Percentiles rank a stretch among this genome's conserved stretches.
Conservation (phyloP, 495 filamentous ascomycete genomes). For the Penicillium angulare region DNA sequence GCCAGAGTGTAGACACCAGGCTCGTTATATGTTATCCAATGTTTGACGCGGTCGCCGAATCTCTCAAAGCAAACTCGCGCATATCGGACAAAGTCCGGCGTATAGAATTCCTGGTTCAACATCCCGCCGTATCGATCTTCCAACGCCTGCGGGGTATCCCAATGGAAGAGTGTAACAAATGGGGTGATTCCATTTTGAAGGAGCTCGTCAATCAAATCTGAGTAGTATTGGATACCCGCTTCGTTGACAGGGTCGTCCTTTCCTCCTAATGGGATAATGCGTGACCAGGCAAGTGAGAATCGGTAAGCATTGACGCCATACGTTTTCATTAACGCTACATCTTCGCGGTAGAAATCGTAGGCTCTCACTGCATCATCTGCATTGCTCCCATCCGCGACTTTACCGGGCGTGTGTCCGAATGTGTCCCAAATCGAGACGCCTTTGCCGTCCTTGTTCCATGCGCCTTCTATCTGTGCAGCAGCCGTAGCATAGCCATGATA, state of each 20-base stretch:
- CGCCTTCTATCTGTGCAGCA: constrained; percentile 66
- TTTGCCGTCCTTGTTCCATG: constrained; percentile 62
- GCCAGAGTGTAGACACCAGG: constrained; percentile 43
- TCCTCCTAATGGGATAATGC: constrained; percentile 58
- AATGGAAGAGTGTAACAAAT: constrained; percentile 51
- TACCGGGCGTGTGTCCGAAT: constrained; percentile 65
- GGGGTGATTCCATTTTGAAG: constrained; percentile 44
- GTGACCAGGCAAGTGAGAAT: constrained; percentile 71
- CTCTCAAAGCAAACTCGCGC: constrained; percentile 45
- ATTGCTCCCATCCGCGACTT: constrained; percentile 65
- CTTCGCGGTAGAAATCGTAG: constrained; percentile 66
- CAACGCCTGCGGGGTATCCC: constrained; percentile 46
- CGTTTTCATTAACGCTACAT: constrained; percentile 68
- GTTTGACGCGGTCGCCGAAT: constrained; percentile 44
- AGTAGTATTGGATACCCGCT: constrained; percentile 45
- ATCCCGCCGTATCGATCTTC: constrained; percentile 49
- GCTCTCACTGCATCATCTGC: constrained; percentile 67
- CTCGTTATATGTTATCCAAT: constrained; percentile 55
- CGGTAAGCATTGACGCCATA: constrained; percentile 64
- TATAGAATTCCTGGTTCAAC: constrained; percentile 42
- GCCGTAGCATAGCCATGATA: constrained; percentile 39
- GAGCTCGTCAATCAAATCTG: constrained; percentile 43
- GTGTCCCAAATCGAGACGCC: constrained; percentile 72
- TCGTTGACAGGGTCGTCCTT: constrained; percentile 36
- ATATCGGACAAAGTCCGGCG: constrained; percentile 46